Conservation (phyloP, 495 filamentous ascomycete genomes). For the Cryomyces minteri region DNA sequence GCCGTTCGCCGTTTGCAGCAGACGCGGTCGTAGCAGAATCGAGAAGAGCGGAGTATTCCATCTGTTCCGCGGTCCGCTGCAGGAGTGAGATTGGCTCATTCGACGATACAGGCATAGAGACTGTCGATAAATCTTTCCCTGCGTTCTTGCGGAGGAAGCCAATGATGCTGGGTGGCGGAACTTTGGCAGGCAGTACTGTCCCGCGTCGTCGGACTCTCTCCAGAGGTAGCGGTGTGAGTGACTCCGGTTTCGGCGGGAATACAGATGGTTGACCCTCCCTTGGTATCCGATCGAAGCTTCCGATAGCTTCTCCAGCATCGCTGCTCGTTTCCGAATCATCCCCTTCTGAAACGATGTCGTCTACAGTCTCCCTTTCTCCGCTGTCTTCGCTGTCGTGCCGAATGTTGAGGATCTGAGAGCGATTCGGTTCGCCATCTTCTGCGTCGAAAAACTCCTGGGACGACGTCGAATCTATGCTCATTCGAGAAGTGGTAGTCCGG, state of each 20-base stretch:
- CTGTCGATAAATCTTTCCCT: slow-evolving; percentile 87
- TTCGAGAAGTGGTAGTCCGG: slow-evolving; percentile 29
- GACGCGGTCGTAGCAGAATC: slow-evolving; percentile 47
- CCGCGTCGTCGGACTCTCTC: slow-evolving; percentile 44
- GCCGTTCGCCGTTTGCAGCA: slow-evolving; percentile 40
- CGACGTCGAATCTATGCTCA: slow-evolving; percentile 64
- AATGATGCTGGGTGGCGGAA: slow-evolving; percentile 74
- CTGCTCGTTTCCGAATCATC: slow-evolving; percentile 31
- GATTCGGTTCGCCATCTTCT: slow-evolving; percentile 39
- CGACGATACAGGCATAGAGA: slow-evolving; percentile 90
- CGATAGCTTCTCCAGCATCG: slow-evolving; percentile 30
- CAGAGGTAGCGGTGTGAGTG: slow-evolving; percentile 61
- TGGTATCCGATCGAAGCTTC: slow-evolving; percentile 21
- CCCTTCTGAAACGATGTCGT: slow-evolving; percentile 32
- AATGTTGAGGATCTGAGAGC: slow-evolving; percentile 59
- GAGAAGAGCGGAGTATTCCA: slow-evolving; percentile 77
- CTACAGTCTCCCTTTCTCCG: slow-evolving; percentile 10
- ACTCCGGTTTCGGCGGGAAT: slow-evolving; percentile 57
- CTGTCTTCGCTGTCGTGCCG: slow-evolving; percentile 40
- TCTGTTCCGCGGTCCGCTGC: slow-evolving; percentile 70
- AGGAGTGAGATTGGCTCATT: slow-evolving; percentile 85
- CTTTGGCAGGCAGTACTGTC: slow-evolving; percentile 50
- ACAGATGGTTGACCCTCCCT: slow-evolving; percentile 30
- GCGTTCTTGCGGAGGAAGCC: slow-evolving; percentile 94
- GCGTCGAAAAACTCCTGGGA: slow-evolving; percentile 93